A percentile compares a stretch with the other conserved stretches of the same genome.
phyloP scores from a whole-genome alignment of 2,329 filamentous ascomycete species.

The Aspergillus nomiae region DNA sequence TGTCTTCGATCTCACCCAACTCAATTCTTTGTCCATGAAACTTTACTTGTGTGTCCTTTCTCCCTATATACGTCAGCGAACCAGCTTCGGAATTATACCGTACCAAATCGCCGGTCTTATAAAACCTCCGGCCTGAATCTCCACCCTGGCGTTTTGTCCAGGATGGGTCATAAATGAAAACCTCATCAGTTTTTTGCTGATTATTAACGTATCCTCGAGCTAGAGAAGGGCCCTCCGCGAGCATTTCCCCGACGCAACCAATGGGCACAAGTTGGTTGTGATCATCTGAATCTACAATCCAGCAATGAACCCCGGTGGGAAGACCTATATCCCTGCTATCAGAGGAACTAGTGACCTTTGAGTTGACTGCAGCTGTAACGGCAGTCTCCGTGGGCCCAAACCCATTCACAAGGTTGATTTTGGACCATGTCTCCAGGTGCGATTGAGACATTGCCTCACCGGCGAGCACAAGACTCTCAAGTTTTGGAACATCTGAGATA shows the following conservation, averaged over 20 bases:
- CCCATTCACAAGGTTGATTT: slow-evolving; percentile 43
- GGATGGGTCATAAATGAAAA: slow-evolving; percentile 59
- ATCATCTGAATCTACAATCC: slow-evolving; percentile 44
- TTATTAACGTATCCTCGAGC: slow-evolving; percentile 65
- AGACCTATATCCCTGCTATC: slow-evolving; percentile 40
- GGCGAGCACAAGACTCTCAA: slow-evolving; percentile 47
- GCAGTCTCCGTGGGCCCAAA: slow-evolving; percentile 49
- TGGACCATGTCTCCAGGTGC: slow-evolving; percentile 40
- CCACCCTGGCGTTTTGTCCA: slow-evolving; percentile 51
- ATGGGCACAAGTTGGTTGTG: slow-evolving; percentile 46
- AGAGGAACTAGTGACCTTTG: slow-evolving; percentile 30
- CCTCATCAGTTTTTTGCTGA: slow-evolving; percentile 57
- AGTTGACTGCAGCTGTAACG: slow-evolving; percentile 38
- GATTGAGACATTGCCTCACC: slow-evolving; percentile 53
- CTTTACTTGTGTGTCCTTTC: slow-evolving; percentile 71
- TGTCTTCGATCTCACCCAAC: slow-evolving; percentile 55
- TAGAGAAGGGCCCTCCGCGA: slow-evolving; percentile 55
- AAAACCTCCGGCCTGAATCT: slow-evolving; percentile 33
- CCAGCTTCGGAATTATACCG: slow-evolving; percentile 40
- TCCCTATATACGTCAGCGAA: slow-evolving; percentile 51
- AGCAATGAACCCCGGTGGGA: slow-evolving; percentile 36
- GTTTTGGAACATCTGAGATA: slow-evolving; percentile 44
- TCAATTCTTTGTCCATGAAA: slow-evolving; percentile 67
- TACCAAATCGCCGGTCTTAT: slow-evolving; percentile 45
- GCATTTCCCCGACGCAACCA: slow-evolving; percentile 40